These are phyloP conservation scores for Cinnamomum micranthum DNA, from an alignment of 164 flowering plant genomes.

Conservation along the genomic window DNA sequence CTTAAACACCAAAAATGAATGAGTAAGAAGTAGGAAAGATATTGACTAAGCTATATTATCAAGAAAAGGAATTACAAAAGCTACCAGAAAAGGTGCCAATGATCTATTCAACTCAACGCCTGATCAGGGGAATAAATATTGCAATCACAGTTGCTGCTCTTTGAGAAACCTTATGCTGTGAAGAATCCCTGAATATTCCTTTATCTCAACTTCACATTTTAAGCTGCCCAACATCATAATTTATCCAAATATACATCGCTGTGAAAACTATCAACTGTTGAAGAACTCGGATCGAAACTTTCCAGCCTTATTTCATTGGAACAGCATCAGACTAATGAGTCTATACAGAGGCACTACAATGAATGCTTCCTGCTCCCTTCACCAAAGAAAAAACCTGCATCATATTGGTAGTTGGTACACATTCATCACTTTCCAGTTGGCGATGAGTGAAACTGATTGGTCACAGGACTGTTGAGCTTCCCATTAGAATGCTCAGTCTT, in stretches of 20 bases:
- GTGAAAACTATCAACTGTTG: background rate
- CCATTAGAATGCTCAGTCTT: conserved; percentile 47
- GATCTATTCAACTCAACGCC: background rate
- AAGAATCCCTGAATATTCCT: background rate
- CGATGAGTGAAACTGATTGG: conserved; percentile 41
- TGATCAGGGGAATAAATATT: background rate
- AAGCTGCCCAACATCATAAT: background rate
- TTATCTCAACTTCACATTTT: background rate
- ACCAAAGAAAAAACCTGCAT: background rate
- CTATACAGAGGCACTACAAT: background rate
- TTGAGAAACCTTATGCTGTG: background rate
- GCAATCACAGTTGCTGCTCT: background rate
- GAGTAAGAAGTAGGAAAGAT: background rate
- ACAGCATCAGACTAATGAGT: background rate
- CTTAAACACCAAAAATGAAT: conserved; percentile 1
- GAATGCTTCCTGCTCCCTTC: background rate
- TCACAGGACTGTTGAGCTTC: conserved; percentile 34
- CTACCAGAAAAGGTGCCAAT: background rate
- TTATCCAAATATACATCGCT: background rate
- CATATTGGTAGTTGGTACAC: background rate
- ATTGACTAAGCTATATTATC: background rate
- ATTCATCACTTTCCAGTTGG: conserved; percentile 34
- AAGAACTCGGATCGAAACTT: background rate
- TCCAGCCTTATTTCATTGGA: background rate
- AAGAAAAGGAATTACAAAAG: background rate